Base-by-base conservation (phyloP, 768 basidiomycete genomes). In the Hypsizygus marmoreus region DNA sequence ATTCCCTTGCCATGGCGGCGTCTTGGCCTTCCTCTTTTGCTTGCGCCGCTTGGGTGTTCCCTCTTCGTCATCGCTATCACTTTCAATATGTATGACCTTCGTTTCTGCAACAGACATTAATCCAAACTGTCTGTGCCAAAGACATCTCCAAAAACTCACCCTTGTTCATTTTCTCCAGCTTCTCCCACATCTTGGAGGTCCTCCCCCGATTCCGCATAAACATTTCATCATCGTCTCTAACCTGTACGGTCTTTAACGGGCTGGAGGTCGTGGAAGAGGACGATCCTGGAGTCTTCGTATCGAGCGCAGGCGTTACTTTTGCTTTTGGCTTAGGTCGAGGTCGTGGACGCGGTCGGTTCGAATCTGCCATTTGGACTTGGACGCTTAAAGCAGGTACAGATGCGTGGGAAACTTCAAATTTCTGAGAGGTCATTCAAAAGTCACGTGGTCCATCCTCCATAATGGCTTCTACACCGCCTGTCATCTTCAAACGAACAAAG, bases 161-260 rank as follows among this genome's bases (percentile, higher is more conserved):
- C 62, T 80, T 80, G 34, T 73, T 74, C 11, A 75, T 64, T 58
- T 78, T 68, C 19, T 82, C 76, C 31, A 91, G 61, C 46, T 73
- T 75, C 58, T 71, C 78, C 84, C 88, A 88, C 3, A 74, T 68
- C 40, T 74, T 67, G 4, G 70, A 59, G 4, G 79, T 78, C 40
- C 86, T 71, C 47, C 76, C 75, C 33, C 67, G 71, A 60, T 89
- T 91, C 39, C 77, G 77, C 56, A 89, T 77, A 54, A 90, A 91
- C 62, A 80, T 70, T 12, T 77, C 80, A 61, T 91, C 87, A 39
- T 79, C 80, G 46, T 88, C 84, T 9, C 76, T 61, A 16, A 69
- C 64, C 37, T 67, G 63, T 14, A 47, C 46, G 34, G 40, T 46
- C 37, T 37, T 59, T 25, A 43, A 41, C 25, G 45, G 47, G 7